phyloP scores from a whole-genome alignment of 257 asterid species.

The Nicotiana attenuata region DNA sequence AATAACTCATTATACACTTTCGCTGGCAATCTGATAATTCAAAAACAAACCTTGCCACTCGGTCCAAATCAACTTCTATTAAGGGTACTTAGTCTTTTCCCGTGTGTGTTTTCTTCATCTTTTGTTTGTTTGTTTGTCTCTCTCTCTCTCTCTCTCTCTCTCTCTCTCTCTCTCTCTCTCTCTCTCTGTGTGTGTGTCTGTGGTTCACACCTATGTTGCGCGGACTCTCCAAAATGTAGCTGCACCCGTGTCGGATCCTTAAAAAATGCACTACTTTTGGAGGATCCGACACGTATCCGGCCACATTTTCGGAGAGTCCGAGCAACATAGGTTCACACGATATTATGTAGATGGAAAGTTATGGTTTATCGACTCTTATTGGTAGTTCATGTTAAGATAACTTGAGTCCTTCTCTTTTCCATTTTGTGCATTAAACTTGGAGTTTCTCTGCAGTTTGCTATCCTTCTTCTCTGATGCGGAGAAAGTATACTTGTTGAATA shows the following conservation, averaged over 20 bases:
- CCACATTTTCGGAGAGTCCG: too few relatives aligned
- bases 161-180: background rate
- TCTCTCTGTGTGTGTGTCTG: background rate
- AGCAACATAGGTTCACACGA: background rate
- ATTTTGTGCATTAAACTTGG: background rate
- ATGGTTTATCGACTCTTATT: slow-evolving; percentile 6
- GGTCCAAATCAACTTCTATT: slow-evolving; percentile 97
- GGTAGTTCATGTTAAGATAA: background rate
- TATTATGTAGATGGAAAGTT: background rate
- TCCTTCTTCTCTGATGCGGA: slow-evolving; percentile 8
- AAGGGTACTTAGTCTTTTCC: slow-evolving; percentile 48
- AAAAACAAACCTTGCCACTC: slow-evolving; percentile 93
- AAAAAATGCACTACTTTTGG: too few relatives aligned
- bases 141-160: background rate
- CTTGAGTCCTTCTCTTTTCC: background rate
- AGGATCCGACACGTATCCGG: too few relatives aligned
- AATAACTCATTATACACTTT: slow-evolving; percentile 97
- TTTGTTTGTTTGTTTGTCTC: background rate
- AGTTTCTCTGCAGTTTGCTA: background rate
- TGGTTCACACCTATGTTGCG: too few relatives aligned
- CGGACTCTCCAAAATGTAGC: too few relatives aligned
- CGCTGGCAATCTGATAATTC: slow-evolving; percentile 85
- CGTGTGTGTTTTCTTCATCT: background rate
- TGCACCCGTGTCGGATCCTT: too few relatives aligned
- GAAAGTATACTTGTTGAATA: slow-evolving; percentile 7